Percentiles rank a stretch among this genome's conserved stretches.
phyloP scores from a whole-genome alignment of 169 alveolate genomes.

The Cardiosporidium cionae region DNA sequence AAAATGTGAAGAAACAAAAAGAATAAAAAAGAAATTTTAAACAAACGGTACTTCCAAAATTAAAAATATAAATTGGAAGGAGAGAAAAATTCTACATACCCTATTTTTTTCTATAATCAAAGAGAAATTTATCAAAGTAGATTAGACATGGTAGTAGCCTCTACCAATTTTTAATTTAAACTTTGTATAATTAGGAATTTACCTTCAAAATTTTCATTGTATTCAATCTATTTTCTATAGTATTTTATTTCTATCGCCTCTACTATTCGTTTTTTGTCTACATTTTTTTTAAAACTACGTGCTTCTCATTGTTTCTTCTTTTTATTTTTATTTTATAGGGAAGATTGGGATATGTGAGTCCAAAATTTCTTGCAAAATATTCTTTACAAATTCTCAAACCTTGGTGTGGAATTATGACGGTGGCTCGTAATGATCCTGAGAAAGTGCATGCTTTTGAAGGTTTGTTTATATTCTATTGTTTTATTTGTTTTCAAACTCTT shows the following conservation, averaged over 20 bases:
- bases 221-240: background rate
- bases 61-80: too few species aligned
- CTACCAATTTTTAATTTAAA: background rate
- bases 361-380: slow-evolving; percentile 26
- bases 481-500: too few species aligned
- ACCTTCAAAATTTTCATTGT: background rate
- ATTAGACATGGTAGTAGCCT: background rate
- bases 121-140: background rate
- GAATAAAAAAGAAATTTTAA: too few species aligned
- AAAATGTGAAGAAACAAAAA: too few species aligned
- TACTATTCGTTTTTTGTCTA: background rate
- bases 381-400: slow-evolving; percentile 19
- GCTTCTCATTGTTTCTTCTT: background rate
- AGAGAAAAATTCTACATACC: too few species aligned
- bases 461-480: too few species aligned
- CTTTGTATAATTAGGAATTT: background rate
- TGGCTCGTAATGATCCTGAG: slow-evolving; percentile 36
- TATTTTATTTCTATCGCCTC: background rate
- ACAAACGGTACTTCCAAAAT: too few species aligned
- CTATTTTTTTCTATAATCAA: background rate
- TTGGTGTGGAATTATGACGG: slow-evolving; percentile 37
- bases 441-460: slow-evolving; percentile 42
- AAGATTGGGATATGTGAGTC: slow-evolving; percentile 37
- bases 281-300: background rate
- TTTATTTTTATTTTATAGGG: slow-evolving; percentile 8